These are phyloP conservation scores for Myochromella boudieri DNA, from an alignment of 768 basidiomycete genomes.

Conservation along the genomic window DNA sequence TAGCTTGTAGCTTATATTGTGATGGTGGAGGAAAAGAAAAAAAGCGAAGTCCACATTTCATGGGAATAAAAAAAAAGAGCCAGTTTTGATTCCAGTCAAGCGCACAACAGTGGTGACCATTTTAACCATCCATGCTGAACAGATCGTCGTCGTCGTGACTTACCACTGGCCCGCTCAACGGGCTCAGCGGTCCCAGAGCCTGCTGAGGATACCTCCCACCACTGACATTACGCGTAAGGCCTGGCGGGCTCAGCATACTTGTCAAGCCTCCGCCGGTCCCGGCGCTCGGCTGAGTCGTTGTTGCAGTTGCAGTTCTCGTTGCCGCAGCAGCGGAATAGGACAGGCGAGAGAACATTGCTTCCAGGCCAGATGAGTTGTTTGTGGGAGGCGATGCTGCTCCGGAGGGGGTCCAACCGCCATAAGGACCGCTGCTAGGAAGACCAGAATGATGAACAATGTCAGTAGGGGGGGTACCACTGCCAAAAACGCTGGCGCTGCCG, in stretches of 20 bases:
- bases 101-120: background rate
- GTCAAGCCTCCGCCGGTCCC: conserved; percentile 15
- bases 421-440: conserved; percentile 25
- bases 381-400: conserved; percentile 19
- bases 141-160: conserved; percentile 66
- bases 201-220: conserved; percentile 33
- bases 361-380: conserved; percentile 27
- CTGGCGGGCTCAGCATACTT: conserved; percentile 31
- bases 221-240: conserved; percentile 36
- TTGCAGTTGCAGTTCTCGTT: conserved; percentile 15
- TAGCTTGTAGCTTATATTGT: no score
- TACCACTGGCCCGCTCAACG: conserved; percentile 58
- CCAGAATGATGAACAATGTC: conserved; percentile 1
- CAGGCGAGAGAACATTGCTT: conserved; percentile 55
- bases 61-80: background rate
- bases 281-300: conserved; percentile 9
- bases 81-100: background rate
- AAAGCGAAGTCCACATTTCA: background rate
- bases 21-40: background rate
- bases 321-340: conserved; percentile 50
- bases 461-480: conserved; percentile 15
- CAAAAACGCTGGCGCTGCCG: conserved; percentile 22
- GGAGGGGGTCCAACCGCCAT: conserved; percentile 24
- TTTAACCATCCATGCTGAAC: conserved; percentile 65
- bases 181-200: conserved; percentile 45